These are phyloP conservation scores for Cyberlindnera japonica DNA, from an alignment of 805 yeast genomes.

Conservation along the genomic window DNA sequence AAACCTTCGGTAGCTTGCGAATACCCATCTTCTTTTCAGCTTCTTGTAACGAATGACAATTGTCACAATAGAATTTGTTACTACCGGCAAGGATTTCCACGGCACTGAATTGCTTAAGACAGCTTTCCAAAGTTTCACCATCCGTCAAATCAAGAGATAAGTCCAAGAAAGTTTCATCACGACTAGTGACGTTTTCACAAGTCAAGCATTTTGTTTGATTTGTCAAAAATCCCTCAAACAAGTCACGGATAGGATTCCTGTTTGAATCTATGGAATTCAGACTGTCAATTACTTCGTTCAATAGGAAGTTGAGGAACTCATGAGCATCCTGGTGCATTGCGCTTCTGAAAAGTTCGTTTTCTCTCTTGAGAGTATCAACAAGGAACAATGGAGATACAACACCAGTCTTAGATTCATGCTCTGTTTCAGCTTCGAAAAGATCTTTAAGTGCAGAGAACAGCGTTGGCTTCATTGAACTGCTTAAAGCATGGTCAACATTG, in stretches of 20 bases:
- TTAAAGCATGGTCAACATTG: constrained; percentile 68
- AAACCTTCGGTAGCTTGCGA: constrained; percentile 68
- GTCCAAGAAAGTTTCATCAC: constrained; percentile 85
- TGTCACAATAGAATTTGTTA: constrained; percentile 91
- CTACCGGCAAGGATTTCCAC: constrained; percentile 81
- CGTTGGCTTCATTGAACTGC: constrained; percentile 47
- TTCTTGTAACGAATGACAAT: constrained; percentile 86
- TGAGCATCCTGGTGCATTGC: constrained; percentile 99
- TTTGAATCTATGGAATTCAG: constrained; percentile 22
- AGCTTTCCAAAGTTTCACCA: constrained; percentile 69
- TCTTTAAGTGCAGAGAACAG: constrained; percentile 74
- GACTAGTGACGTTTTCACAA: constrained; percentile 76
- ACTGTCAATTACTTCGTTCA: constrained; percentile 65
- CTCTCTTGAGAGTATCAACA: constrained; percentile 70
- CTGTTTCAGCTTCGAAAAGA: constrained; percentile 78
- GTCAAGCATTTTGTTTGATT: constrained; percentile 87
- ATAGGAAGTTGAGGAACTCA: constrained; percentile 83
- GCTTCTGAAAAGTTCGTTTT: constrained; percentile 80
- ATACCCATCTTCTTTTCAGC: constrained; percentile 88
- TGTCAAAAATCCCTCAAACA: constrained; percentile 82
- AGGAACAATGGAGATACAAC: constrained; percentile 80
- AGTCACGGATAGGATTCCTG: constrained; percentile 55
- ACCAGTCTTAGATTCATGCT: constrained; percentile 65
- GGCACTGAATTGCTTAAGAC: constrained; percentile 77
- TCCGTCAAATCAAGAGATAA: constrained; percentile 79